Base-by-base conservation (phyloP, 192 early-diverging fungal species). In the Linderina pennispora region DNA sequence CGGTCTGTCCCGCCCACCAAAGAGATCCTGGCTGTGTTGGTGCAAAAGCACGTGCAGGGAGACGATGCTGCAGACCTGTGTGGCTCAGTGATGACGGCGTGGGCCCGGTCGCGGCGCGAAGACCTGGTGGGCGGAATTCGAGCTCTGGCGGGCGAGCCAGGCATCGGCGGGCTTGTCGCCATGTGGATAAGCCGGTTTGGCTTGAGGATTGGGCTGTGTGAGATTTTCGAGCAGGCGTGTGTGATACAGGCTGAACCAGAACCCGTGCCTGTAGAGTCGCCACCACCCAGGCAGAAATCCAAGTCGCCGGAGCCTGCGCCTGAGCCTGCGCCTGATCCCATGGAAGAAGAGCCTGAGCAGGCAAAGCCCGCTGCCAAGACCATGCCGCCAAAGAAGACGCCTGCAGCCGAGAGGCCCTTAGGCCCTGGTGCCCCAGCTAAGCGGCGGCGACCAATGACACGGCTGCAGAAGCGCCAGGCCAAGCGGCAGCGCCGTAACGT, bases 41-140 rank as follows among this genome's bases (percentile, higher is more conserved):
- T 43, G n/a, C 7, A 37, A 5, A 61, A 23, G 14, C 13, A 23
- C 31, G 4, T 38, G 39, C 39, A 11, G 40, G 20, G 62, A 64
- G 0, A 59, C 47, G 2, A 42, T 57, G n/a, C 48, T 9, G 23
- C 59, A 38, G 52, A 75, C 40, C 24, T 77, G 26, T 55, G 67
- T 43, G 36, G 43, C 16, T 55, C 43, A 8, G 51, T 56, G 23
- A 35, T 71, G 32, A 47, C 61, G 8, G 38, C 46, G 13, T 78
- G 76, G 76, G 39, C 48, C 1, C 36, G 43, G 2, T 37, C 53
- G n/a, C 56, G 47, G 47, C 53, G 47, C 33, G 23, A 40, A 14
- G 34, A 40, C 16, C 40, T 53, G 1, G 24, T 50, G 16, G 23
- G 7, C 2, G 3, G 47, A 19, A 8, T 40, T 7, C 24, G 32